Percentiles rank a stretch among this genome's conserved stretches.
phyloP scores from a whole-genome alignment of 2,329 filamentous ascomycete genomes.

The Aaosphaeria arxii region DNA sequence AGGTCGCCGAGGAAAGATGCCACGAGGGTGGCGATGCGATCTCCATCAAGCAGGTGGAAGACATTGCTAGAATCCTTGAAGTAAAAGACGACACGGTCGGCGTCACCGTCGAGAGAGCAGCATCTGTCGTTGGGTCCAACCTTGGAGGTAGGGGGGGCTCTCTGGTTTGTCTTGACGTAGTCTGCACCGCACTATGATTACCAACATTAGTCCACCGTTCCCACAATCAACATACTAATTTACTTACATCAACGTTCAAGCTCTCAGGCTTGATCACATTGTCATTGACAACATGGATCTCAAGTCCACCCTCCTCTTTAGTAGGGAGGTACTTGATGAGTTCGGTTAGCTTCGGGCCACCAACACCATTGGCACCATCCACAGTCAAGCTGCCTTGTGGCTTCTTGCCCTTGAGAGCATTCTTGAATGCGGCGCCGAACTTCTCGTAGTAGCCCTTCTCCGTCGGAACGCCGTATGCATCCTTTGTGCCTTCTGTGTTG shows the following conservation, averaged over 20 bases:
- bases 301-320: slow-evolving; percentile 60
- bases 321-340: slow-evolving; percentile 78
- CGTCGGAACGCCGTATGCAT: slow-evolving; percentile 83
- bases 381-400: slow-evolving; percentile 73
- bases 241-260: slow-evolving; percentile 76
- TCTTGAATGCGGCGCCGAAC: slow-evolving; percentile 77
- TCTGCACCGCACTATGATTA: slow-evolving; percentile 77
- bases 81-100: slow-evolving; percentile 94
- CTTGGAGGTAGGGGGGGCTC: slow-evolving; percentile 79
- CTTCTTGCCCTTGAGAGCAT: slow-evolving; percentile 71
- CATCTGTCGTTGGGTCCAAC: slow-evolving; percentile 72
- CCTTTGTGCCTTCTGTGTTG: slow-evolving; percentile 85
- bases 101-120: slow-evolving; percentile 92
- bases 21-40: slow-evolving; percentile 91
- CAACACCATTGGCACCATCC: slow-evolving; percentile 95
- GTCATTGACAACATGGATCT: slow-evolving; percentile 88
- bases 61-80: slow-evolving; percentile 77
- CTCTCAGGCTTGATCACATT: slow-evolving; percentile 86
- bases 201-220: too few relatives aligned
- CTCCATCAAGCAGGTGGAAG: slow-evolving; percentile 92
- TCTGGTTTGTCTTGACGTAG: slow-evolving; percentile 95
- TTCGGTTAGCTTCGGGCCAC: slow-evolving; percentile 84
- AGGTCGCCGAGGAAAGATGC: slow-evolving; percentile 93
- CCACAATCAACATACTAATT: not conserved
- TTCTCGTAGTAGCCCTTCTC: slow-evolving; percentile 96